phyloP scores from a whole-genome alignment of 2,329 filamentous ascomycete species.

The Xylaria sp. region DNA sequence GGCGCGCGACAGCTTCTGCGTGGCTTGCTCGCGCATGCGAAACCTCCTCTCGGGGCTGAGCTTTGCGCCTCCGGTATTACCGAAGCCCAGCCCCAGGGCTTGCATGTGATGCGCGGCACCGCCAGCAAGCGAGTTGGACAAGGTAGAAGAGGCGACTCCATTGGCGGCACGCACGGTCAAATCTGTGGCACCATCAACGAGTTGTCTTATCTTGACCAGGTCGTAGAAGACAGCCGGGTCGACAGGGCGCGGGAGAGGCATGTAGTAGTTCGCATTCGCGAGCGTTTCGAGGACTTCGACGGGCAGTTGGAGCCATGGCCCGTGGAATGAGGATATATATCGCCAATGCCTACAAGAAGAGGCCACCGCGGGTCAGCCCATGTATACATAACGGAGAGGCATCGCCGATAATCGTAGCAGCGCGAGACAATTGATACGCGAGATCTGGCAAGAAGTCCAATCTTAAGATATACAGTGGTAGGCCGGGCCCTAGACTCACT shows the following conservation, averaged over 20 bases:
- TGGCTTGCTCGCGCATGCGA: conserved; percentile 83
- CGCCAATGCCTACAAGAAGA: conserved; percentile 75
- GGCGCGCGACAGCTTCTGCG: conserved; percentile 79
- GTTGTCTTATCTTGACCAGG: conserved; percentile 81
- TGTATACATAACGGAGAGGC: conserved; percentile 1
- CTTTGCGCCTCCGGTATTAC: conserved; percentile 70
- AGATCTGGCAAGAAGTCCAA: conserved; percentile 6
- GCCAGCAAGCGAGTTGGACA: conserved; percentile 63
- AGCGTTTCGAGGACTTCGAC: conserved; percentile 82
- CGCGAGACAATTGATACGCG: conserved; percentile 15
- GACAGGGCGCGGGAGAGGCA: conserved; percentile 78
- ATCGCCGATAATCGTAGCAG: conserved; percentile 27
- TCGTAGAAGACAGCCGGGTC: conserved; percentile 87
- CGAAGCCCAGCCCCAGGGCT: conserved; percentile 65
- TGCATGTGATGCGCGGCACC: conserved; percentile 54
- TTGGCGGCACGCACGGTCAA: conserved; percentile 81
- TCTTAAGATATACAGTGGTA: not conserved
- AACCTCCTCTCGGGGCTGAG: conserved; percentile 81
- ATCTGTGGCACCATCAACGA: conserved; percentile 83
- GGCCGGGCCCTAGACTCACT: conserved; percentile 61
- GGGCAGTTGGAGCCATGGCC: conserved; percentile 83
- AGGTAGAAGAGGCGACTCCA: conserved; percentile 73
- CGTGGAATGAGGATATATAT: conserved; percentile 85
- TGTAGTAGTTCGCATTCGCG: conserved; percentile 82
- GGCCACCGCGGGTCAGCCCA: conserved; percentile 19